A percentile compares a stretch with the other conserved stretches of the same genome.
Conservation (phyloP, 345 rosid genomes). For the Triadica sebifera region DNA sequence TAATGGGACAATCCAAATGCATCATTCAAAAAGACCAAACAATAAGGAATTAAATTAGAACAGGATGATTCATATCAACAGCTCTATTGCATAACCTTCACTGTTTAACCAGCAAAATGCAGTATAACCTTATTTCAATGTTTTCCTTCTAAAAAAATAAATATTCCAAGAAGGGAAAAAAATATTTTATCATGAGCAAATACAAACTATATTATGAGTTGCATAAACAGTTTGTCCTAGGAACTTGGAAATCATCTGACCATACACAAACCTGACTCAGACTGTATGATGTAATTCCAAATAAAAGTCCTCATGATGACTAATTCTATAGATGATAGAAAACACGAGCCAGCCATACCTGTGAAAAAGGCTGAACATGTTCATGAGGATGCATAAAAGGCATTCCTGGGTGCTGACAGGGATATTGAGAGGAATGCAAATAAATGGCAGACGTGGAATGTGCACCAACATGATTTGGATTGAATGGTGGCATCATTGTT, state of each 20-base stretch:
- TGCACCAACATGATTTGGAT: conserved; percentile 55
- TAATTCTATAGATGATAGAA: background rate
- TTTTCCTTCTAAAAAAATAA: no score
- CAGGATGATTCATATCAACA: background rate
- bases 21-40: background rate
- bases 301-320: background rate
- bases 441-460: conserved; percentile 51
- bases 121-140: background rate
- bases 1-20: conserved; percentile 3
- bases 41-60: background rate
- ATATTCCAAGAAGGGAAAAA: background rate
- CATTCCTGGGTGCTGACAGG: conserved; percentile 69
- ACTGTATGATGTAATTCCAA: background rate
- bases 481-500: conserved; percentile 57
- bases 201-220: background rate
- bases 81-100: background rate
- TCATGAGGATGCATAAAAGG: conserved; percentile 58
- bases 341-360: conserved; percentile 43
- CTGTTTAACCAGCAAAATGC: conserved; percentile 5
- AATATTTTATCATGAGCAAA: background rate
- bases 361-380: conserved; percentile 58
- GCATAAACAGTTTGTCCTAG: background rate
- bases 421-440: conserved; percentile 64
- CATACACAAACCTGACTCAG: background rate
- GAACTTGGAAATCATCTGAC: background rate